Evolutionary conservation across 768 basidiomycete genomes (phyloP), one percentile per base, ranked within the genome.

Genomic region (Chalciporus sphaerocephalus): DNA sequence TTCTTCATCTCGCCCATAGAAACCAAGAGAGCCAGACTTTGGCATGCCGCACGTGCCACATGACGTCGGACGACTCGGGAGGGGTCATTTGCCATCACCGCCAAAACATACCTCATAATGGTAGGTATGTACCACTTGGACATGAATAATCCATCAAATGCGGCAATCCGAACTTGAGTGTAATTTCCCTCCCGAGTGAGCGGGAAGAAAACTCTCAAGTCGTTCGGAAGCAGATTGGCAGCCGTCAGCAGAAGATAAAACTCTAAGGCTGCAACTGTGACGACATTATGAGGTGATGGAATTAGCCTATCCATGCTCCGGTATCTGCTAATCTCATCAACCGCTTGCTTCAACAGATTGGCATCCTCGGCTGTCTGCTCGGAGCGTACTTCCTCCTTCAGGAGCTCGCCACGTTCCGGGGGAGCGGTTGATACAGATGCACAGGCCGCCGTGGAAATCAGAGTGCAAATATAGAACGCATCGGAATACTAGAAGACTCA

Each of bases 161-260:
- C 95, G 4, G 89, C 84, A 36, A 92, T 78, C 37, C 96, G 85
- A 36, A 99, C 89, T 60, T 90, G 86, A 2, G 85, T 85, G 56
- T 87, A 92, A 60, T 97, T 96, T 32, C 95, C 96, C 68, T 96
- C 92, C 92, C 94, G 78, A 32, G 94, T 95, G 54, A 93, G 80
- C 1, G 88, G 83, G 56, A 98, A 86, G 69, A 93, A 94, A 12
- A 83, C 69, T 46, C 78, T 76, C 22, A 83, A 75, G 51, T 91
- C 87, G 46, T 80, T 84, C 10, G 90, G 83, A 44, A 92, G 76
- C 22, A 93, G 74, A 56, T 83, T 82, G 2, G 88, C 86, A 30
- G 87, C 68, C 49, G 81, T 85, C 50, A 92, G 70, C 42, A 89
- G 73, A 62, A 90, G 74, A 58, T 90, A 80, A 59, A 90, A 94